Conservation (phyloP, 495 filamentous ascomycete species). For the Aspergillus mulundensis region DNA sequence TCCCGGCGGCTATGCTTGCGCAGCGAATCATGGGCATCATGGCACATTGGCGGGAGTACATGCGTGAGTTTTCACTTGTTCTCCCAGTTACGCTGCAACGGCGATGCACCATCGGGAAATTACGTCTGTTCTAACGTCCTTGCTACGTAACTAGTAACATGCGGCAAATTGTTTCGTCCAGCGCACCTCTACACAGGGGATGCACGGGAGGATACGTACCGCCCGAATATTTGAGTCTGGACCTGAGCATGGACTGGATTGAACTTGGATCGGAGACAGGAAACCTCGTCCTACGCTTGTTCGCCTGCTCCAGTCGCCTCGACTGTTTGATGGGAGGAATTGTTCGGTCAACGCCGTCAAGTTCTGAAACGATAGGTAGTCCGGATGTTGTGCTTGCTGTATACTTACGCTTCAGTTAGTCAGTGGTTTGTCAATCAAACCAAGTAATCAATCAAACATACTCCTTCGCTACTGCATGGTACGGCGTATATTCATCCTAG, state of each 20-base stretch:
- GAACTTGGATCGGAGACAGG: neutral
- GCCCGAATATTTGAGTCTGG: constrained; percentile 13
- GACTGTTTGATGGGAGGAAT: neutral
- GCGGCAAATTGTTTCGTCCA: constrained; percentile 33
- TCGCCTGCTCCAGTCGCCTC: neutral
- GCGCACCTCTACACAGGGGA: constrained; percentile 28
- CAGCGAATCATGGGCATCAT: constrained; percentile 37
- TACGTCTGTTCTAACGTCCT: constrained; percentile 5
- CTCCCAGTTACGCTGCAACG: neutral
- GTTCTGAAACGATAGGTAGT: neutral
- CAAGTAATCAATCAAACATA: neutral
- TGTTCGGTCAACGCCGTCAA: neutral
- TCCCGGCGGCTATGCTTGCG: constrained; percentile 33
- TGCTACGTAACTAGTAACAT: constrained; percentile 18
- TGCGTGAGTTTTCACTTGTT: constrained; percentile 20
- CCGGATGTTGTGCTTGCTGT: neutral
- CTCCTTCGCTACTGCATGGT: neutral
- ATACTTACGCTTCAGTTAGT: neutral
- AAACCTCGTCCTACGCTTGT: neutral
- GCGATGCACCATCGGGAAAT: constrained; percentile 11
- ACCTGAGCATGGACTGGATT: neutral
- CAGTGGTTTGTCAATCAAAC: too few relatives aligned
- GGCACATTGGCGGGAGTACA: constrained; percentile 44
- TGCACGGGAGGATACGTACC: neutral
- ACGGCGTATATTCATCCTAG: neutral